phyloP scores from a whole-genome alignment of 768 basidiomycete species.

The Xanthoconium stramineum region DNA sequence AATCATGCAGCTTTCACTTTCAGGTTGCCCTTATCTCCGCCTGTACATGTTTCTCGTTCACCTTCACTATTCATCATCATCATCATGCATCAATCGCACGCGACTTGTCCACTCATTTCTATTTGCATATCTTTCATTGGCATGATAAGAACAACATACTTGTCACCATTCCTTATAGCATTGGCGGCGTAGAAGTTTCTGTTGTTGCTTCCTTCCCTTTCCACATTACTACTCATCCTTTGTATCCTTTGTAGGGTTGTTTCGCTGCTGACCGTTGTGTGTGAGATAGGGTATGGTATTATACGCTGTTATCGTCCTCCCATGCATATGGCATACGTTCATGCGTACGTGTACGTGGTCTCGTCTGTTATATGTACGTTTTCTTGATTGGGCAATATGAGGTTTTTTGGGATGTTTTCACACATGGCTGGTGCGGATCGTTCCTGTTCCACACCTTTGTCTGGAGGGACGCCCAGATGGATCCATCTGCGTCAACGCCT shows the following conservation, averaged over 20 bases:
- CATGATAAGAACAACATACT: slow-evolving; percentile 5
- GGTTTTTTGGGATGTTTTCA: neutral
- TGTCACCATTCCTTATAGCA: neutral
- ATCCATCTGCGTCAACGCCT: neutral
- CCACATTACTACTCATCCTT: neutral
- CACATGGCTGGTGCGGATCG: neutral
- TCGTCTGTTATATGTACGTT: neutral
- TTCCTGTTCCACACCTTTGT: neutral
- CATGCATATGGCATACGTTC: slow-evolving; percentile 6
- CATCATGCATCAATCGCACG: slow-evolving; percentile 18
- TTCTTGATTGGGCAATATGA: slow-evolving; percentile 1
- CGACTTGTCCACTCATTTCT: slow-evolving; percentile 12
- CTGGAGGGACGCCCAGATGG: neutral
- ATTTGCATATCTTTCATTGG: slow-evolving; percentile 14
- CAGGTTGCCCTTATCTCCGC: neutral
- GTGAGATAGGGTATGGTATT: slow-evolving; percentile 16
- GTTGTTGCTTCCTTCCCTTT: neutral
- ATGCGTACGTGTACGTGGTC: neutral
- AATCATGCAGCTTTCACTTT: slow-evolving; percentile 13
- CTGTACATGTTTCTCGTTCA: slow-evolving; percentile 6
- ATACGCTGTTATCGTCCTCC: slow-evolving; percentile 5
- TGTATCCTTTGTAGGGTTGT: slow-evolving; percentile 12
- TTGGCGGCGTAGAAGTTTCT: slow-evolving; percentile 13
- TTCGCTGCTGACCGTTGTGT: slow-evolving; percentile 5
- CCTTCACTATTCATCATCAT: slow-evolving; percentile 1